A percentile compares a stretch with the other conserved stretches of the same genome.
Evolutionary conservation across 192 early-diverging fungal species (phyloP).

Genomic region (Backusella australiensis): DNA sequence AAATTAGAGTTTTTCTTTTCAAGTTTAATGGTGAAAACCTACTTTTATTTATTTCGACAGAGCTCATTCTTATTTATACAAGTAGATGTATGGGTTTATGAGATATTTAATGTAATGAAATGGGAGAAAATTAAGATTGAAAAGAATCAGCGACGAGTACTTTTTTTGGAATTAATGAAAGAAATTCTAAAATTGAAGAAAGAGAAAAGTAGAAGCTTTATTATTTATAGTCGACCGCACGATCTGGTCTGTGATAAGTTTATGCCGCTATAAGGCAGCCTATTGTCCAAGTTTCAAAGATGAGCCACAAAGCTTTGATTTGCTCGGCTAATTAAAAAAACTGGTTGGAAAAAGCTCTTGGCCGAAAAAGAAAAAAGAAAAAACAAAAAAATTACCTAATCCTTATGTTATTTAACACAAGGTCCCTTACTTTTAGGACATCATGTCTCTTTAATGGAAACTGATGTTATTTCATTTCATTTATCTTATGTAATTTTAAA

Average conservation of each 20-base stretch:
- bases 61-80: not conserved
- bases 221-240: slow-evolving; percentile 5
- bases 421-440: not conserved
- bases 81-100: not conserved
- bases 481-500: not conserved
- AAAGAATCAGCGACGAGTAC: not conserved
- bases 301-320: not conserved
- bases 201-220: not conserved
- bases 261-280: not conserved
- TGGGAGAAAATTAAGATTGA: not conserved
- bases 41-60: not conserved
- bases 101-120: not conserved
- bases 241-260: not conserved
- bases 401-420: not conserved
- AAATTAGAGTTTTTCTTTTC: not conserved
- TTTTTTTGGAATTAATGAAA: not conserved
- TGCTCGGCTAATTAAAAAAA: not conserved
- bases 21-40: not conserved
- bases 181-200: not conserved
- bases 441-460: not conserved
- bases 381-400: not conserved
- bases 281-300: slow-evolving; percentile 15
- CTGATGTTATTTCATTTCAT: not conserved
- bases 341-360: not conserved
- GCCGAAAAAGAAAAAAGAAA: not conserved